Evolutionary conservation across 768 basidiomycete species (phyloP), one percentile per base, ranked within the genome.

Genomic region (Calocera cornea): DNA sequence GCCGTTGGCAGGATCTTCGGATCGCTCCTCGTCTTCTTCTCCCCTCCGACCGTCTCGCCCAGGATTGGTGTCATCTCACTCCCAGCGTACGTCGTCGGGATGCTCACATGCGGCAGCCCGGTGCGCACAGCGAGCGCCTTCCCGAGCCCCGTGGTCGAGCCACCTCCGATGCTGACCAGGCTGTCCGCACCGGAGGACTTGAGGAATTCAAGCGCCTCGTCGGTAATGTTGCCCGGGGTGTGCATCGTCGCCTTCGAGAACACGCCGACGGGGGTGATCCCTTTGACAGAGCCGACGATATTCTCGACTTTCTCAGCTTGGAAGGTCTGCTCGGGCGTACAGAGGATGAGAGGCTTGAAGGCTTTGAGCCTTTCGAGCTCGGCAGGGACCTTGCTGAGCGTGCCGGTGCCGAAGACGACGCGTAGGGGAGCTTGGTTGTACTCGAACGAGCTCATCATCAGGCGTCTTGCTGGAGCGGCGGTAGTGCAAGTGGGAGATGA

Each of bases 171-270:
- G 29, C 78, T 71, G 41, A 80, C 75, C 41, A 78, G 64, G 47
- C 78, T 77, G 68, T 80, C 79, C 0, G 75, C 79, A 10, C 72
- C 68, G 1, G 75, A 69, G 36, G 70, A 68, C 60, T 72, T 67
- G 0, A 70, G 75, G 12, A 73, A 44, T 19, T 69, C 64, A 36
- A 79, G 65, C 1, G 78, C 79, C 1, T 77, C 75, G n/a, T 75
- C 70, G 8, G 80, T 79, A 29, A 80, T 72, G 36, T 77, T 36
- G 44, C 71, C 74, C 5, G 80, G 79, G 1, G 78, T 80, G 69
- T 80, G 79, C 79, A 80, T 79, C 0, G 76, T 75, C 1, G 80
- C 79, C 33, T 78, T 76, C 16, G 74, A 72, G 72, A 76, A 79
- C 29, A 79, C 34, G 1, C 78, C 79, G 24, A 75, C 78, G 12